Base-by-base conservation (phyloP, 2,329 filamentous ascomycete species). In the Chrysoporthe cubensis region DNA sequence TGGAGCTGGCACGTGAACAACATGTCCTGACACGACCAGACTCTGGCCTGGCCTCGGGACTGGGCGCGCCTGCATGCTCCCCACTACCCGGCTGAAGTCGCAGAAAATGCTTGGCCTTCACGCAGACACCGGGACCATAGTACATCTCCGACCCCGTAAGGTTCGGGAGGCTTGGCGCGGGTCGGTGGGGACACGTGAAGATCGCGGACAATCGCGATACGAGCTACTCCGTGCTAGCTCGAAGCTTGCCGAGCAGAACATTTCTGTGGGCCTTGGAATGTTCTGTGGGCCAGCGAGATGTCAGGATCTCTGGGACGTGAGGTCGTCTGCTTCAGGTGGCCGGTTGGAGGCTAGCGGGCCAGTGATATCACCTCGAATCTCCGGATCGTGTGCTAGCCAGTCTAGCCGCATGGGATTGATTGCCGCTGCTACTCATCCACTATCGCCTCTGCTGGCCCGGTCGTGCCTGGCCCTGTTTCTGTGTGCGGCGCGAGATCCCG, bases 251-350 rank as follows among this genome's bases (percentile, higher is more conserved):
- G 63, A 62, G 43, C 34, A 65, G 64, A 64, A 65, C 64, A 62
- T 57, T 52, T 59, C 14, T 52, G 46, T 58, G 63, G 40, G 62
- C 43, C 54, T 67, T 62, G 40, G 62, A 62, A 56, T 50, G 56
- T 60, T 64, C 66, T 67, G 65, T 50, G 62, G 68, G 42, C 50
- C 62, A 37, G 40, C 64, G 46, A 62, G 40, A 48, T 69, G 68
- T 66, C 65, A 57, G 65, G 68, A 68, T 69, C 62, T 58, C 6
- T 64, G 61, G 68, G 42, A 69, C 62, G 62, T 50, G 58, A 61
- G 56, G 46, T 67, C 44, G 32, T 63, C 62, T 59, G 44, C 64
- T 44, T 62, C 58, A 65, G 59, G 62, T 63, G 65, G 63, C 62
- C 57, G 50, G 16, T 50, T 44, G 57, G 21, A 44, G 58, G 8